phyloP scores from a whole-genome alignment of 192 early-diverging fungal species.

The Piromyces finnis region DNA sequence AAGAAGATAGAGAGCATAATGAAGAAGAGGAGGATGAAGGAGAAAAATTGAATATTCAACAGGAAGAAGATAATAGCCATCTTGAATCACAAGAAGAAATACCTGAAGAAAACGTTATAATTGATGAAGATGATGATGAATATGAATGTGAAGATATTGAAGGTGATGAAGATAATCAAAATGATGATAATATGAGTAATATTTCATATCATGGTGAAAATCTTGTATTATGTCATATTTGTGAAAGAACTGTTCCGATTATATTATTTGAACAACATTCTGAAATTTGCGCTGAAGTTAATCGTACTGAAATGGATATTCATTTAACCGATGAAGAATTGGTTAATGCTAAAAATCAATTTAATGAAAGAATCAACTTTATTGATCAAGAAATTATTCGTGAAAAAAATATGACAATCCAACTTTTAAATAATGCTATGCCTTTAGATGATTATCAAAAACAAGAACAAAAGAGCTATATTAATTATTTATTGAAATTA shows the following conservation, averaged over 20 bases:
- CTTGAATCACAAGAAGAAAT: no score
- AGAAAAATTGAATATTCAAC: not conserved
- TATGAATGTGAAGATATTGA: not conserved
- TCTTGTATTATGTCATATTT: constrained; percentile 56
- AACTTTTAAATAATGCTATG: not conserved
- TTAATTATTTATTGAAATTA: not conserved
- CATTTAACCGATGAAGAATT: constrained; percentile 54
- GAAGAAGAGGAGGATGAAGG: constrained; percentile 1
- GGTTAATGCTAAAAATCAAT: not conserved
- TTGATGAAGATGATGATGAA: not conserved
- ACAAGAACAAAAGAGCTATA: not conserved
- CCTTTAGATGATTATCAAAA: not conserved
- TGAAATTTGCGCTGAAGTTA: constrained; percentile 45
- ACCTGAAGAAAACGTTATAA: no score
- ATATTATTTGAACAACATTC: constrained; percentile 59
- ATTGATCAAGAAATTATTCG: not conserved
- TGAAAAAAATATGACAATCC: not conserved
- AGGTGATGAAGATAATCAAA: constrained; percentile 6
- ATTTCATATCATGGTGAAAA: not conserved
- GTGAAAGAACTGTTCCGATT: constrained; percentile 50
- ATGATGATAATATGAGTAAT: not conserved
- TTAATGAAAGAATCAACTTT: not conserved
- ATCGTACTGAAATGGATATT: constrained; percentile 60
- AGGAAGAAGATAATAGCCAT: no score
- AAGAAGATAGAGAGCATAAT: constrained; percentile 2